A percentile compares a stretch with the other conserved stretches of the same genome.
These are phyloP conservation scores for Penstemon eatonii DNA, from an alignment of 257 asterid genomes.

Conservation along the genomic window DNA sequence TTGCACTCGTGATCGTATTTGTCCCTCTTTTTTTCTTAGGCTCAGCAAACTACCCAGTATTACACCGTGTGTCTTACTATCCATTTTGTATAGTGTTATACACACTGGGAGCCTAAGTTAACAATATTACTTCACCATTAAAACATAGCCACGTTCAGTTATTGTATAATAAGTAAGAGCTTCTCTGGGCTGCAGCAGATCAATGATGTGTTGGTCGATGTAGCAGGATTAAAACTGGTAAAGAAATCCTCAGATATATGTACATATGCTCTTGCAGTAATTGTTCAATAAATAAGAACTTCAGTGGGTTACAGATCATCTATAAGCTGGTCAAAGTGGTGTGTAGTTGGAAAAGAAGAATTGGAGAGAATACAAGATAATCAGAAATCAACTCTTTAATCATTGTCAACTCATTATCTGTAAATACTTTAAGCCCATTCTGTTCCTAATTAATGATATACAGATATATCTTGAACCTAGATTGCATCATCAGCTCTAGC, in stretches of 20 bases:
- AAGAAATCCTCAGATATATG: background rate
- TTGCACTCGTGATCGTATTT: conserved; percentile 26
- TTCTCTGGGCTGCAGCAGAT: conserved; percentile 14
- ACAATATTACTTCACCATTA: conserved; percentile 1
- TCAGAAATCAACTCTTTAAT: background rate
- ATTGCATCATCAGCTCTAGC: background rate
- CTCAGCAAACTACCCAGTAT: conserved; percentile 26
- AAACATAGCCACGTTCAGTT: conserved; percentile 25
- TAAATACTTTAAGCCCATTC: too few relatives aligned
- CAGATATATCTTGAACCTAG: background rate
- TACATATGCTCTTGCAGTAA: background rate
- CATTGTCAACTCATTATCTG: too few relatives aligned
- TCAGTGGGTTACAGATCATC: background rate
- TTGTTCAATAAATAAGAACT: background rate
- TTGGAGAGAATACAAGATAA: background rate
- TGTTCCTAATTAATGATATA: background rate
- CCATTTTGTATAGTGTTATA: conserved; percentile 43
- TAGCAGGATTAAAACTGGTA: conserved; percentile 19
- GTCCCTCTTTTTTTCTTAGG: conserved; percentile 42
- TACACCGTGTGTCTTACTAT: conserved; percentile 41
- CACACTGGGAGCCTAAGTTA: conserved; percentile 34
- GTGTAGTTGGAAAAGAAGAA: background rate
- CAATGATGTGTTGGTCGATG: conserved; percentile 26
- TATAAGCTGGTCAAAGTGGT: background rate
- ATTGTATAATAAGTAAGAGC: conserved; percentile 3